Evolutionary conservation across 2,329 filamentous ascomycete genomes (phyloP), one percentile per base, ranked within the genome.

Genomic region (Sporothrix luriei): DNA sequence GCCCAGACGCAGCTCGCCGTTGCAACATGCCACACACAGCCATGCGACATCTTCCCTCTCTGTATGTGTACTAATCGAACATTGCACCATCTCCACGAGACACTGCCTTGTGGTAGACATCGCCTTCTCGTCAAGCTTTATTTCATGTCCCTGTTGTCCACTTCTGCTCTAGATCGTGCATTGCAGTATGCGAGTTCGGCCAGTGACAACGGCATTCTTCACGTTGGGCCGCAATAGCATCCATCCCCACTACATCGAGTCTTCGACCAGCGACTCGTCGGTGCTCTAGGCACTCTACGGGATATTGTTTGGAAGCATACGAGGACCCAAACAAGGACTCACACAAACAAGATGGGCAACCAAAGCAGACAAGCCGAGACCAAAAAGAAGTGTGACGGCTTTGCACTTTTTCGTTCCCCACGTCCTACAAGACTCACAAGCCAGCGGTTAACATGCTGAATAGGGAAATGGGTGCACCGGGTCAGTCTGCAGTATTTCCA

Each of bases 381-480:
- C 11, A 33, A 16, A 57, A 29, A 21, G n/a, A 16, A 21, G 59
- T 62, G 59, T 62, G 59, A 13, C 59, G 19, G 59, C 40, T 48
- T 40, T 59, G 55, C 38, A 59, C 33, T 61, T n/a, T n/a, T 16
- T 59, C 3, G 2, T 21, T 61, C 52, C 52, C 24, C 54, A 19
- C 14, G 16, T 48, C 16, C 26, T 19, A 26, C 2, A 38, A 24
- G 3, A 55, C 26, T n/a, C 59, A 40, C 59, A 16, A 62, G 1
- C 59, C 40, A 62, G 38, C 59, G 59, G 59, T 62, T 62, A 62
- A 48, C 38, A 19, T 48, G 59, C 59, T 61, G 33, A 24, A 61
- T 61, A 33, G 33, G 33, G 55, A 61, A 61, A 33, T 33, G 33
- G 33, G 33, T 5, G 9, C 33, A n/a, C 55, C 55, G 55, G 19